These are phyloP conservation scores for Royoungia palumana DNA, from an alignment of 768 basidiomycete genomes.

Conservation along the genomic window DNA sequence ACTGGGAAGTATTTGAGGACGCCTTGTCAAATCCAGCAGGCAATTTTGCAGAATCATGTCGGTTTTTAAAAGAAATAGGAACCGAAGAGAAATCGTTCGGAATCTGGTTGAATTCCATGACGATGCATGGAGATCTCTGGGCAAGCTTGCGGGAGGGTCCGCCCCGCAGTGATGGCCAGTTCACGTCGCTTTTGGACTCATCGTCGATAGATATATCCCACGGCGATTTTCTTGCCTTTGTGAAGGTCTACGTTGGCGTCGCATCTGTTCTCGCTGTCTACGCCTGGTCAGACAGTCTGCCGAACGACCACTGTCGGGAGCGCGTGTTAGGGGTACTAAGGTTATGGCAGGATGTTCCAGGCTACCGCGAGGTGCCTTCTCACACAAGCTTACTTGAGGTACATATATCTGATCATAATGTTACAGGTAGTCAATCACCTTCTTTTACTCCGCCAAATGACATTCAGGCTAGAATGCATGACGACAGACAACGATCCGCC, in stretches of 20 bases:
- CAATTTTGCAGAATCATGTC: constrained; percentile 47
- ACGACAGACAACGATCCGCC: constrained; percentile 61
- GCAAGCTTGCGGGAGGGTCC: constrained; percentile 26
- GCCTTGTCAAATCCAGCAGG: constrained; percentile 52
- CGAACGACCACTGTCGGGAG: constrained; percentile 60
- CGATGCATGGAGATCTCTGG: constrained; percentile 52
- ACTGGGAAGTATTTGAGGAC: constrained; percentile 62
- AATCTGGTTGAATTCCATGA: constrained; percentile 70
- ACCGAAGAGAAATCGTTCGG: constrained; percentile 66
- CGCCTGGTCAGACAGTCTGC: constrained; percentile 78
- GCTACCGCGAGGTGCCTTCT: constrained; percentile 63
- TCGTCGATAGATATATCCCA: constrained; percentile 36
- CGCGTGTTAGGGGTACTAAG: constrained; percentile 55
- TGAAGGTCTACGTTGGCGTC: constrained; percentile 66
- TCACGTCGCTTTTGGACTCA: constrained; percentile 38
- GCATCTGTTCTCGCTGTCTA: constrained; percentile 65
- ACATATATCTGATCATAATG: constrained; percentile 5
- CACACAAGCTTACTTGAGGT: constrained; percentile 6
- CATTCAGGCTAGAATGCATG: constrained; percentile 69
- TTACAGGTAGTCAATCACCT: constrained; percentile 73
- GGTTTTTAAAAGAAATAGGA: constrained; percentile 58
- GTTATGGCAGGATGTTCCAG: constrained; percentile 45
- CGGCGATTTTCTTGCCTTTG: constrained; percentile 59
- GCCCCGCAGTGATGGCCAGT: constrained; percentile 25
- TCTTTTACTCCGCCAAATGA: constrained; percentile 67